These are phyloP conservation scores for Solanum bukasovii DNA, from an alignment of 257 asterid species.

Conservation along the genomic window DNA sequence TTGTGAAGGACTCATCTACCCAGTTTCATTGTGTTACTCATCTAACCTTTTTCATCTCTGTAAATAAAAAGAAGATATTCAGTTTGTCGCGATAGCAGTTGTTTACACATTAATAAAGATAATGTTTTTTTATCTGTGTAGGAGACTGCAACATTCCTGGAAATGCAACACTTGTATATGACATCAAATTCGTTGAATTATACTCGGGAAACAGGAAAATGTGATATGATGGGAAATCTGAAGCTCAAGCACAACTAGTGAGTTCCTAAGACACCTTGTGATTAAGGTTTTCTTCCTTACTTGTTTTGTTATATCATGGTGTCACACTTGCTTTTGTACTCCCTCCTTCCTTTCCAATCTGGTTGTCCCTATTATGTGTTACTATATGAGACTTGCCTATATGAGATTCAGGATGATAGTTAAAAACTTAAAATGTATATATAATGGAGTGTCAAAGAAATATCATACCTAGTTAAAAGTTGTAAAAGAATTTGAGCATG, in stretches of 20 bases:
- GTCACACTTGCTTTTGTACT: too few species aligned
- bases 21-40: not conserved
- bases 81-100: not conserved
- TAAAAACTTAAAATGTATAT: not conserved
- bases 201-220: conserved; percentile 60
- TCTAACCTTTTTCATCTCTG: not conserved
- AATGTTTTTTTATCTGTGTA: conserved; percentile 2
- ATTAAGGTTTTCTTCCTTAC: not conserved
- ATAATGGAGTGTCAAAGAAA: not conserved
- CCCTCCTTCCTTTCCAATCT: too few species aligned
- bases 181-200: conserved; percentile 54
- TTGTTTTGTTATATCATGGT: not conserved
- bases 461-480: not conserved
- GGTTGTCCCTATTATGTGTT: too few species aligned
- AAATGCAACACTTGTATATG: conserved; percentile 74
- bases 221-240: not conserved
- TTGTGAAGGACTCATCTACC: not conserved
- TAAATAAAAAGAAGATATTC: not conserved
- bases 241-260: not conserved
- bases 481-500: not conserved
- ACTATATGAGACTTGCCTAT: not conserved
- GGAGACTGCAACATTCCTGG: conserved; percentile 93
- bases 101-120: not conserved
- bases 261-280: not conserved
- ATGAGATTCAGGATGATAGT: not conserved